Evolutionary conservation across 1,139 yeast species (phyloP).

Genomic region (Scheffersomyces parashehatae): DNA sequence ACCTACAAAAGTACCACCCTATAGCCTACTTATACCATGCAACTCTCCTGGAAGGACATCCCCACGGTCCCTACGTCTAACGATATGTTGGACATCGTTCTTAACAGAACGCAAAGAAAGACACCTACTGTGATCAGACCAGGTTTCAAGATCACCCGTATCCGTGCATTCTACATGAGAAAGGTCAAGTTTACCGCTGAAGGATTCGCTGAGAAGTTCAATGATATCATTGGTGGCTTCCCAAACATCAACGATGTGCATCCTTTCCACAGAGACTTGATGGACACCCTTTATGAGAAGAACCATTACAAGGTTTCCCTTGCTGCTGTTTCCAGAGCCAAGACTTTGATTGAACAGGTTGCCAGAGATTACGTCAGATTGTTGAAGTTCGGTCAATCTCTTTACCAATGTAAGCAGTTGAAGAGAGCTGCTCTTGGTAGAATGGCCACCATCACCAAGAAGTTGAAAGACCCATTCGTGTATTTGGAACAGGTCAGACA

Average conservation of each 20-base stretch:
- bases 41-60: slow-evolving; percentile 97
- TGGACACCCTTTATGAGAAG: slow-evolving; percentile 97
- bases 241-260: slow-evolving; percentile 97
- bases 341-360: slow-evolving; percentile 91
- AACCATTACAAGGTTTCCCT: slow-evolving; percentile 97
- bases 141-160: slow-evolving; percentile 94
- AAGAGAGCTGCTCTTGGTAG: slow-evolving; percentile 99
- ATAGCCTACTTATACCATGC: slow-evolving; percentile 50
- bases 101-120: slow-evolving; percentile 96
- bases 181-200: slow-evolving; percentile 95
- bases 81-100: slow-evolving; percentile 93
- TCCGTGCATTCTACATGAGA: slow-evolving; percentile 97
- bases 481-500: slow-evolving; percentile 98
- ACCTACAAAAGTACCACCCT: background rate
- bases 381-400: slow-evolving; percentile 93
- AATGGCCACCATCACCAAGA: slow-evolving; percentile 97
- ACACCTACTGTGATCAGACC: slow-evolving; percentile 98
- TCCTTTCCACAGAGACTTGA: slow-evolving; percentile 96
- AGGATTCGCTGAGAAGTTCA: slow-evolving; percentile 90
- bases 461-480: slow-evolving; percentile 87
- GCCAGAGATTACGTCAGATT: slow-evolving; percentile 92
- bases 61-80: slow-evolving; percentile 91
- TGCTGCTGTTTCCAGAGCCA: slow-evolving; percentile 93
- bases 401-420: slow-evolving; percentile 97
- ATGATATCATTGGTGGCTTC: slow-evolving; percentile 80